Percentiles rank a stretch among this genome's conserved stretches.
These are phyloP conservation scores for Coleophoma cylindrospora DNA, from an alignment of 2,329 filamentous ascomycete genomes.

Conservation along the genomic window DNA sequence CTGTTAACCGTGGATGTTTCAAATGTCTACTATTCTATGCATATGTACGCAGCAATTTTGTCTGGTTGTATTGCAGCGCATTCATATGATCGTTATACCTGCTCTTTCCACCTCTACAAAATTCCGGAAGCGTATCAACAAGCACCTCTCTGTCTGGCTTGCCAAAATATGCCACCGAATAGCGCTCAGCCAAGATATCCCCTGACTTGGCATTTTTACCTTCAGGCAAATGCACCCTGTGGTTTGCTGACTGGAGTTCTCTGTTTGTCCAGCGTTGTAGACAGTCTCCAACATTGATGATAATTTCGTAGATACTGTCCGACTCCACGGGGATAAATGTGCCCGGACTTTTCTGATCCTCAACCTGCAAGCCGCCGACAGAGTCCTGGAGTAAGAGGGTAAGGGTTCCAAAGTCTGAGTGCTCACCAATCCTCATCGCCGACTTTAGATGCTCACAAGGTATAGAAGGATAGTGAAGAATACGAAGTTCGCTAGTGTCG, in stretches of 20 bases:
- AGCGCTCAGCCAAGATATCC: neutral
- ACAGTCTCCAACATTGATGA: constrained; percentile 40
- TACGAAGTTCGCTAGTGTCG: constrained; percentile 22
- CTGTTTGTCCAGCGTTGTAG: constrained; percentile 1
- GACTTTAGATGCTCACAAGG: constrained; percentile 20
- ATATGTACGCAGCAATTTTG: constrained; percentile 2
- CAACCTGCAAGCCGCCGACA: constrained; percentile 39
- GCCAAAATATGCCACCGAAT: constrained; percentile 1
- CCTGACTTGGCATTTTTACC: neutral
- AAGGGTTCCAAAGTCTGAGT: constrained; percentile 37
- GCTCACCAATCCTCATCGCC: constrained; percentile 17
- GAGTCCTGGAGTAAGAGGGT: constrained; percentile 40
- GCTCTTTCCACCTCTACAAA: neutral
- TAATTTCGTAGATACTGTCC: constrained; percentile 18
- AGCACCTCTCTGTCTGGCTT: neutral
- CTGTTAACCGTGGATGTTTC: neutral
- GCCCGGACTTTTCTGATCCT: constrained; percentile 33
- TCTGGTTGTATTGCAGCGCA: constrained; percentile 1
- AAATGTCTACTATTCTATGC: neutral
- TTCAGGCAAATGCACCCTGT: neutral
- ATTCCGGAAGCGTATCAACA: neutral
- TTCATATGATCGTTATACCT: constrained; percentile 3
- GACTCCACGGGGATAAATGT: constrained; percentile 31
- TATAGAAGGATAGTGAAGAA: constrained; percentile 35
- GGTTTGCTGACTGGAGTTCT: neutral